phyloP scores from a whole-genome alignment of 805 yeast genomes.

The Candida sphagnicola region DNA sequence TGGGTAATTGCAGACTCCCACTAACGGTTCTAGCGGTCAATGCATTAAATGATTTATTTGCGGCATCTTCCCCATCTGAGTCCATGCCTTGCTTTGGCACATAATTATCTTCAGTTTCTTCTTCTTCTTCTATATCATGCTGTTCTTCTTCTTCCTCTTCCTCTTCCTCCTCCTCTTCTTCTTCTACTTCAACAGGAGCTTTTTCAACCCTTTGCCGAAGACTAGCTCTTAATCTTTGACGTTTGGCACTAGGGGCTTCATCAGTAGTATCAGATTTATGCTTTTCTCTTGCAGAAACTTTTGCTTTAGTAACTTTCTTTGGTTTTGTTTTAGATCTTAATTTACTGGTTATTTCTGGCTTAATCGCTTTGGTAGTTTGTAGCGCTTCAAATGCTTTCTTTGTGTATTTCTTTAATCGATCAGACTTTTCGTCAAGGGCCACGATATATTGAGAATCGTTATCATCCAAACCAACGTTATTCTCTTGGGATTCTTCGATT shows the following conservation, averaged over 20 bases:
- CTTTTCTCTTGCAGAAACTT: background rate
- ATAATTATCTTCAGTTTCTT: slow-evolving; percentile 1
- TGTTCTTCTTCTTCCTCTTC: background rate
- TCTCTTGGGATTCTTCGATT: slow-evolving; percentile 7
- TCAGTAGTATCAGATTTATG: background rate
- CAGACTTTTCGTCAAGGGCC: slow-evolving; percentile 29
- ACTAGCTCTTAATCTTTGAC: background rate
- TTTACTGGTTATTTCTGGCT: background rate
- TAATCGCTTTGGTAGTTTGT: background rate
- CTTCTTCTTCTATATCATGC: background rate
- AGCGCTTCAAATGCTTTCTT: slow-evolving; percentile 5
- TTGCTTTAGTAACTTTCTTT: background rate
- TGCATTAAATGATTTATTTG: too few species aligned
- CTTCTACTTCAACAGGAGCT: background rate
- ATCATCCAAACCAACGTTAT: slow-evolving; percentile 2
- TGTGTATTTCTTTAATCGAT: slow-evolving; percentile 26
- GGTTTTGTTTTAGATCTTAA: background rate
- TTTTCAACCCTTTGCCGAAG: background rate
- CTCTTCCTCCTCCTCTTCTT: slow-evolving; percentile 1
- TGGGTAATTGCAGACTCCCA: slow-evolving; percentile 29
- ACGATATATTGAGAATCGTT: slow-evolving; percentile 19
- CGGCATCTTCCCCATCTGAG: slow-evolving; percentile 1
- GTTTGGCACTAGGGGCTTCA: background rate
- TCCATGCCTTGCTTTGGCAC: background rate
- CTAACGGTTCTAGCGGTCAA: slow-evolving; percentile 16